Conservation (phyloP, 257 asterid genomes). For the Mitragyna speciosa region DNA sequence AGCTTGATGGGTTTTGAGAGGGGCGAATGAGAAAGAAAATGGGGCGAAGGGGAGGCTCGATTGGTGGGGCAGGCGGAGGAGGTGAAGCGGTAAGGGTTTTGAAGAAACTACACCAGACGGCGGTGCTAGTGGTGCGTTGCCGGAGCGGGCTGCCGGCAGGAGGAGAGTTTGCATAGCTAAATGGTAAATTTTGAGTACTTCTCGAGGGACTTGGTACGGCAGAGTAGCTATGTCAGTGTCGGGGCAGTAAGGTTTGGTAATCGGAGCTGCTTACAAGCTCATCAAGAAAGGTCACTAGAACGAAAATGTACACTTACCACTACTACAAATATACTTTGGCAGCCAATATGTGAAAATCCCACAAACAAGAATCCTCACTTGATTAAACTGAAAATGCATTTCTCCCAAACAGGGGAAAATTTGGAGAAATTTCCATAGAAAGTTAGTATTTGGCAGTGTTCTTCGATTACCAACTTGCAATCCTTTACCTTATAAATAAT, state of each 20-base stretch:
- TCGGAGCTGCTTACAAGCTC: not conserved
- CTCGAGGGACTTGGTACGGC: not conserved
- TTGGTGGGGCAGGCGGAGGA: conserved; percentile 26
- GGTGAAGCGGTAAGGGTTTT: conserved; percentile 15
- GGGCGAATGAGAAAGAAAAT: conserved; percentile 27
- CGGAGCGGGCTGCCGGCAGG: conserved; percentile 71
- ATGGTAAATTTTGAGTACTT: not conserved
- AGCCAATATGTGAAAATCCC: no score
- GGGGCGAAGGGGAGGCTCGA: conserved; percentile 21
- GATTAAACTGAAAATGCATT: no score
- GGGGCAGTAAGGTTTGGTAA: not conserved
- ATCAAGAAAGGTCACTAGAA: no score
- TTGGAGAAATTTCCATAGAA: no score
- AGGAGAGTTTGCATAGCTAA: conserved; percentile 76
- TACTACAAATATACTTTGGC: no score
- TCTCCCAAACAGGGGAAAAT: no score
- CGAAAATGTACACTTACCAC: no score
- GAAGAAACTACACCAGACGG: conserved; percentile 28
- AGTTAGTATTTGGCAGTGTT: no score
- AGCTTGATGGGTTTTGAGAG: conserved; percentile 33
- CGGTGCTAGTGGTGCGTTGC: conserved; percentile 44
- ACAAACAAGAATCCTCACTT: no score
- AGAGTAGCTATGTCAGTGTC: not conserved
- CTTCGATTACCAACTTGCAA: no score
- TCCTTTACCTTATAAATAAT: no score